Evolutionary conservation across 768 basidiomycete species (phyloP).

Genomic region (Melanogaster broomeanus): DNA sequence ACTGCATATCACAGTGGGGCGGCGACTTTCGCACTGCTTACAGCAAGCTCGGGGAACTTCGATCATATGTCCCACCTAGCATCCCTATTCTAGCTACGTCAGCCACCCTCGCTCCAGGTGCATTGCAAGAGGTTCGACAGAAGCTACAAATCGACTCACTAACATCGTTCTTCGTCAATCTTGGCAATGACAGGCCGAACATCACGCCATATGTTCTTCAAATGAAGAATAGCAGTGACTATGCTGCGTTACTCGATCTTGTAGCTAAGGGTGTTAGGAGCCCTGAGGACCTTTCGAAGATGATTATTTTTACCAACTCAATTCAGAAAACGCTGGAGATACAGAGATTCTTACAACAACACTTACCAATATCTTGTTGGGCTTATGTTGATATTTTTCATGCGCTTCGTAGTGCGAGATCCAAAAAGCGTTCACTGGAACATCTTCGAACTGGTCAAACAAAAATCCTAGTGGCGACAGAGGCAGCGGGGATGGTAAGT

Average conservation of each 20-base stretch:
- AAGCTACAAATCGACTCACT: conserved; percentile 24
- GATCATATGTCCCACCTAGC: conserved; percentile 27
- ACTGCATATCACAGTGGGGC: conserved; percentile 39
- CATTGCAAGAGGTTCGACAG: conserved; percentile 26
- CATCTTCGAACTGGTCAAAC: no score
- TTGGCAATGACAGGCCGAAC: conserved; percentile 40
- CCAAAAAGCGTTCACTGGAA: conserved; percentile 27
- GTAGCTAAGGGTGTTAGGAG: conserved; percentile 10
- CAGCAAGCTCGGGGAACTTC: conserved; percentile 27
- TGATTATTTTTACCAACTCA: conserved; percentile 21
- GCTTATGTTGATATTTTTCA: conserved; percentile 26
- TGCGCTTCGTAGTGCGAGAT: conserved; percentile 17
- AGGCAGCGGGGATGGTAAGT: no score
- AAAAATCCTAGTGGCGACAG: no score
- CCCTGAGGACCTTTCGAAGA: conserved; percentile 5
- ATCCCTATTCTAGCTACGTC: conserved; percentile 32
- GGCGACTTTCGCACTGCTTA: conserved; percentile 36
- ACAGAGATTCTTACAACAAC: conserved; percentile 11
- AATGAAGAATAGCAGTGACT: conserved; percentile 26
- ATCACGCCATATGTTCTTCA: conserved; percentile 25
- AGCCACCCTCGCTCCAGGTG: conserved; percentile 34
- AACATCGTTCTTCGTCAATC: conserved; percentile 33
- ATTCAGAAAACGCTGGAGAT: conserved; percentile 18
- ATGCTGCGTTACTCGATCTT: conserved; percentile 17
- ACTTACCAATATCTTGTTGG: conserved; percentile 9